Evolutionary conservation across 2,329 filamentous ascomycete species (phyloP), one percentile per base, ranked within the genome.

Genomic region (Penicillium griseofulvum): DNA sequence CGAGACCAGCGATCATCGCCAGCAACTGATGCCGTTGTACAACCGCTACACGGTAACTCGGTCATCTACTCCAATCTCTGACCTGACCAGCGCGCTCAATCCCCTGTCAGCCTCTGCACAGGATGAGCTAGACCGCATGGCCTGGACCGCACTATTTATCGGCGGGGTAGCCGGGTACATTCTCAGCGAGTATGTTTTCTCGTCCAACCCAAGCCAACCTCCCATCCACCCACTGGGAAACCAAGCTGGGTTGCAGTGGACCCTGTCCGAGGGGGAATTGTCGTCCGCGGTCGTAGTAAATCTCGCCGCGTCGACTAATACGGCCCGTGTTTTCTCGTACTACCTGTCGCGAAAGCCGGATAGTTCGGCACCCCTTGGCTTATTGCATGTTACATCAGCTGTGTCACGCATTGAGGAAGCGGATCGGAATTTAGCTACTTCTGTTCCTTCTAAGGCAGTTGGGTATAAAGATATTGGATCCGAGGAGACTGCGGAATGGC

Each of bases 11-110:
- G 62, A 61, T 4, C 69, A 77, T 58, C 65, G 78, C 0, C 58
- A 68, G 34, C 52, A 66, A 11, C 54, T 78, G 34, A 75, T 76
- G 73, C 67, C 69, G 1, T 54, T 81, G 3, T 81, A 81, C 62
- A 81, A 81, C 64, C 71, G 71, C 14, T 80, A 78, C 56, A 57
- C 46, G 12, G 58, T 68, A 26, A 55, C 55, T 9, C 37, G 41
- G 52, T 49, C 28, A 11, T 42, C 42, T 3, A 22, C 4, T 2
- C 5, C 42, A 8, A 28, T 36, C 22, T 37, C n/a, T 8, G 45
- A 38, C 0, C 31, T 50, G 3, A 29, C 29, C 9, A n/a, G 34
- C 1, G 8, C 28, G 2, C 10, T n/a, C 31, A 45, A 33, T 2
- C 6, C 34, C 12, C 14, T 16, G 0, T 36, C 51, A 6, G n/a